Evolutionary conservation across 2,329 filamentous ascomycete genomes (phyloP), one percentile per base, ranked within the genome.

Genomic region (Teratosphaeria zuluensis): DNA sequence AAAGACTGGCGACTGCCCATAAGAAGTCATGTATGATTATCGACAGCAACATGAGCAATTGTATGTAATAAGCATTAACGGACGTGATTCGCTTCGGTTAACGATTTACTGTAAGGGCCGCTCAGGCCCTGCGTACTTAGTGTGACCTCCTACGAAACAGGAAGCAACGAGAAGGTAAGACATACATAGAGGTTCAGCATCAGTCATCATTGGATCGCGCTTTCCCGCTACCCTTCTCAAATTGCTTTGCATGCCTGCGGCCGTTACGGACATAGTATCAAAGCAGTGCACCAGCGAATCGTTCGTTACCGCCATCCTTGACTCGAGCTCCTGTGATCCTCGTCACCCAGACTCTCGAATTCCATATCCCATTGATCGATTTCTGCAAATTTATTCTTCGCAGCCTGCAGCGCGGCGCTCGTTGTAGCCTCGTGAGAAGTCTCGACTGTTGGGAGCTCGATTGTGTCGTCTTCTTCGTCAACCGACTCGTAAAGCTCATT

Each of bases 281-380:
- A 8, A 21, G n/a, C 16, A 48, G 19, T 21, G 3, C 19, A 19
- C 76, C 66, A 75, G 61, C 68, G 77, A 71, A 63, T 66, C 3
- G 11, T 33, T 28, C 24, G 21, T 61, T 48, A 71, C 57, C 69
- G 65, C 69, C 69, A 72, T 35, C 58, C 59, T 58, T 68, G 68
- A 62, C 69, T 71, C 7, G 65, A 68, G 61, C 69, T 71, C 38
- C 69, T 60, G 63, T 69, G 65, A 59, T 70, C 70, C 59, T 78
- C 76, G 35, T 75, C 71, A 56, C 74, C 78, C 62, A 78, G 74
- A 56, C 73, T 78, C 69, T 79, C 78, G 65, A 80, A 80, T 53
- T 79, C 77, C 68, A 80, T 72, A 60, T 79, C 77, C 71, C 77
- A 80, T 28, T 74, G 67, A 64, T 80, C 78, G 4, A 80, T 73